phyloP scores from a whole-genome alignment of 2,329 filamentous ascomycete species.

The Aureobasidium uvarum region DNA sequence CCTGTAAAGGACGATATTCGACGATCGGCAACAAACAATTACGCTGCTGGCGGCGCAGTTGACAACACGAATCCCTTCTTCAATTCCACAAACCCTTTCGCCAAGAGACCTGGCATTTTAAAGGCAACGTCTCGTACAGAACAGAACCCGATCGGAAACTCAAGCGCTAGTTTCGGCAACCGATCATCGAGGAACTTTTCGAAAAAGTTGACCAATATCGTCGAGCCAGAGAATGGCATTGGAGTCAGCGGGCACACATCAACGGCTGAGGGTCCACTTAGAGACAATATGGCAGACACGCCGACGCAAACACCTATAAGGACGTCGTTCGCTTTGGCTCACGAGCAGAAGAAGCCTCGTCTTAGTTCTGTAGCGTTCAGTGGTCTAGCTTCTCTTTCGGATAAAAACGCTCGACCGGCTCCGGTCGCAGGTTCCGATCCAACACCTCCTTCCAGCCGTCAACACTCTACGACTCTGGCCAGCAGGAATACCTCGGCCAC shows the following conservation, averaged over 20 bases:
- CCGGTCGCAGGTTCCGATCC: background rate
- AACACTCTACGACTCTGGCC: background rate
- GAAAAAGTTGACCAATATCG: conserved; percentile 4
- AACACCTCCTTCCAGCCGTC: background rate
- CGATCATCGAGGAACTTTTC: conserved; percentile 12
- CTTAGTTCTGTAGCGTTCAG: background rate
- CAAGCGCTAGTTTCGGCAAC: background rate
- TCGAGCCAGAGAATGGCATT: background rate
- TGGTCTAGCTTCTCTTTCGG: background rate
- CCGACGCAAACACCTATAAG: conserved; percentile 9
- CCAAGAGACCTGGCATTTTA: background rate
- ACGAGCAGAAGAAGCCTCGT: background rate
- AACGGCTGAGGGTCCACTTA: background rate
- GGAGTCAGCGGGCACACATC: background rate
- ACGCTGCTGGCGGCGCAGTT: conserved; percentile 6
- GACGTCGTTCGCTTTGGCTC: background rate
- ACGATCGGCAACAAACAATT: background rate
- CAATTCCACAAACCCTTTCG: background rate
- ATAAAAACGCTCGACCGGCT: background rate
- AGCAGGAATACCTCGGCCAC: background rate
- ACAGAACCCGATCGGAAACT: too few species aligned
- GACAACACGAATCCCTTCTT: background rate
- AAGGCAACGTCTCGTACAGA: background rate
- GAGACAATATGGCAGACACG: background rate
- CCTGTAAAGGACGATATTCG: background rate